Percentiles rank a stretch among this genome's conserved stretches.
phyloP scores from a whole-genome alignment of 1,284 basidiomycete genomes.

The Papiliotrema nemorosa region DNA sequence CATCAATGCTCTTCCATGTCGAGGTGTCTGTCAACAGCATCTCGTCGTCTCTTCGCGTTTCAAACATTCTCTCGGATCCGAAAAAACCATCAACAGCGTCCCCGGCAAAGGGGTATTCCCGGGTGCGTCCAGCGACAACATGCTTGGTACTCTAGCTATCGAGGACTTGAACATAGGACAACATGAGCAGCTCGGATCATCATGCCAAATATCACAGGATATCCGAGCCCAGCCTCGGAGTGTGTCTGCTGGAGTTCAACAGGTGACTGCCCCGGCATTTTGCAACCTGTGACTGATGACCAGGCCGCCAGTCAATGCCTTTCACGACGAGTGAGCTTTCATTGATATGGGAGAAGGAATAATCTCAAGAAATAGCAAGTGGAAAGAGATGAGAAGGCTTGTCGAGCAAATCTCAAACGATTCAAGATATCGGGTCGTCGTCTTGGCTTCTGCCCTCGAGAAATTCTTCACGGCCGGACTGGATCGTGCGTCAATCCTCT shows the following conservation, averaged over 20 bases:
- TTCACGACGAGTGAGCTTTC: slow-evolving; percentile 57
- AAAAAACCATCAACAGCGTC: too few species aligned
- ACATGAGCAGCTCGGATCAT: slow-evolving; percentile 8
- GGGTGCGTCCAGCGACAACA: too few species aligned
- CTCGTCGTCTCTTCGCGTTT: too few species aligned
- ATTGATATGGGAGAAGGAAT: background rate
- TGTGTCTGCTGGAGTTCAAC: slow-evolving; percentile 46
- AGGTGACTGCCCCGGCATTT: slow-evolving; percentile 32
- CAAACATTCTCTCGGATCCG: too few species aligned
- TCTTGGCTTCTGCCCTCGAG: slow-evolving; percentile 65
- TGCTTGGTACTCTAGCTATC: too few species aligned
- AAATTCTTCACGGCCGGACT: slow-evolving; percentile 78
- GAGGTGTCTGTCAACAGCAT: too few species aligned
- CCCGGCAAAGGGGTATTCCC: too few species aligned
- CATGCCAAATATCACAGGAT: slow-evolving; percentile 34
- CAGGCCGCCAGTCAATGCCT: slow-evolving; percentile 73
- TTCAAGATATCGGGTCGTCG: slow-evolving; percentile 63
- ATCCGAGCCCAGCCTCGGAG: slow-evolving; percentile 30
- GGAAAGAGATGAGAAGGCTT: slow-evolving; percentile 63
- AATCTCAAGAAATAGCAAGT: slow-evolving; percentile 52
- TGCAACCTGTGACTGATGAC: background rate
- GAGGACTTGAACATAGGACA: too few species aligned
- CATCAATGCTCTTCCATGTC: too few species aligned
- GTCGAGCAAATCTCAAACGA: slow-evolving; percentile 61
- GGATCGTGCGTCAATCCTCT: slow-evolving; percentile 58